Evolutionary conservation across 768 basidiomycete species (phyloP).

Genomic region (Ramaria sp.): DNA sequence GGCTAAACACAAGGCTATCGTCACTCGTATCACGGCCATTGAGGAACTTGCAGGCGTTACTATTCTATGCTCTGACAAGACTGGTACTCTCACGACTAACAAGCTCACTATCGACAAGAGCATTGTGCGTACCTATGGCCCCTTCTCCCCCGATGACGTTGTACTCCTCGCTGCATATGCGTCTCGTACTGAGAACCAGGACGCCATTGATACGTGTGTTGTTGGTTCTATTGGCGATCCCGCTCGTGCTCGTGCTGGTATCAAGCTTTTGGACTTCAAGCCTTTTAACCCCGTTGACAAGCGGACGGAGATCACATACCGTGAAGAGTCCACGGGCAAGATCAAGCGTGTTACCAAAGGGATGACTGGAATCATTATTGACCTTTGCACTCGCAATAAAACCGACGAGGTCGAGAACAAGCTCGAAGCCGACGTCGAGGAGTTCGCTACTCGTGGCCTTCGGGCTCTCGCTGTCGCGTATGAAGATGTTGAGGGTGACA

Average conservation of each 20-base stretch:
- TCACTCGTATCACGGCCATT: conserved; percentile 98
- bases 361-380: conserved; percentile 98
- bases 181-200: conserved; percentile 98
- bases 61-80: conserved; percentile 98
- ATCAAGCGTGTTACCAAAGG: conserved; percentile 99
- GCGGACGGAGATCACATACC: conserved; percentile 98
- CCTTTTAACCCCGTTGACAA: conserved; percentile 99
- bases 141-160: conserved; percentile 82
- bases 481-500: conserved; percentile 82
- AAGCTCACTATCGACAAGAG: conserved; percentile 95
- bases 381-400: conserved; percentile 96
- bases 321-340: conserved; percentile 87
- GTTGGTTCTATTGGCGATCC: conserved; percentile 69
- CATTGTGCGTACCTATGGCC: conserved; percentile 85
- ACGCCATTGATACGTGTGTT: conserved; percentile 89
- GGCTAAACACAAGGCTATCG: conserved; percentile 98
- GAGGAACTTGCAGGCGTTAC: conserved; percentile 98
- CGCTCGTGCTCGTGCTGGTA: conserved; percentile 72
- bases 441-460: conserved; percentile 91
- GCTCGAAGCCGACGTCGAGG: conserved; percentile 92
- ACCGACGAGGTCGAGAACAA: conserved; percentile 82
- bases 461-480: conserved; percentile 94
- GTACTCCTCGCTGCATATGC: conserved; percentile 92
- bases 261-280: conserved; percentile 97
- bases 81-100: conserved; percentile 96